Base-by-base conservation (phyloP, 2,329 filamentous ascomycete genomes). In the Nothophoma quercina region DNA sequence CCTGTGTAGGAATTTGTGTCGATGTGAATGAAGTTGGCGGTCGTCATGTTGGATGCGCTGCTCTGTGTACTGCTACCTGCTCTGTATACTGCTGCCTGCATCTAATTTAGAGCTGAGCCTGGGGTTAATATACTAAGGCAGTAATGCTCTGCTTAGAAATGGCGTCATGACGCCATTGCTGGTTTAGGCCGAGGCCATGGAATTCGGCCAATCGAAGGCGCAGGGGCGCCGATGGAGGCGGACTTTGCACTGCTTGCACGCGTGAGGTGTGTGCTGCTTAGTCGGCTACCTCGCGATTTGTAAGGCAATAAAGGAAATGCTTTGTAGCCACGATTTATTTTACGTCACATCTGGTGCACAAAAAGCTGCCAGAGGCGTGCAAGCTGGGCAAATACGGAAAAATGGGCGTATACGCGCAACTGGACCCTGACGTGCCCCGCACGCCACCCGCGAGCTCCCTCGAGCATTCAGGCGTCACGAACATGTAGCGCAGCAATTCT, bases 1-100 rank as follows among this genome's bases (percentile, higher is more conserved):
- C 71, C 72, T 59, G 74, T 74, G 56, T 80, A 79, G 18, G 80
- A 80, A 1, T 76, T 63, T 1, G 79, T 75, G 66, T 88, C 85
- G 57, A 88, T 84, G 72, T 88, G 85, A 54, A 80, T 80, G 75
- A 88, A 87, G 2, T 65, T 72, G 29, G 79, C 78, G 16, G 80
- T 83, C n/a, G 83, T 85, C 83, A 85, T 86, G 30, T 60, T 81
- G 60, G 64, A 8, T 18, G 43, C 8, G 19, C 19, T 30, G 42
- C 29, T 26, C 12, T 30, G 22, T 32, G 10, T 21, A 16, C 8
- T 22, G 10, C 5, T 21, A 23, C 2, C n/a, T 10, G 2, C 5
- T 26, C 12, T 30, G 22, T 32, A 7, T 21, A 16, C 8, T 22
- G 10, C 5, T 21, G 29, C 2, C n/a, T 10, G 2, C 5, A 5